Evolutionary conservation across 768 basidiomycete genomes (phyloP).

Genomic region (Phallus indusiatus): DNA sequence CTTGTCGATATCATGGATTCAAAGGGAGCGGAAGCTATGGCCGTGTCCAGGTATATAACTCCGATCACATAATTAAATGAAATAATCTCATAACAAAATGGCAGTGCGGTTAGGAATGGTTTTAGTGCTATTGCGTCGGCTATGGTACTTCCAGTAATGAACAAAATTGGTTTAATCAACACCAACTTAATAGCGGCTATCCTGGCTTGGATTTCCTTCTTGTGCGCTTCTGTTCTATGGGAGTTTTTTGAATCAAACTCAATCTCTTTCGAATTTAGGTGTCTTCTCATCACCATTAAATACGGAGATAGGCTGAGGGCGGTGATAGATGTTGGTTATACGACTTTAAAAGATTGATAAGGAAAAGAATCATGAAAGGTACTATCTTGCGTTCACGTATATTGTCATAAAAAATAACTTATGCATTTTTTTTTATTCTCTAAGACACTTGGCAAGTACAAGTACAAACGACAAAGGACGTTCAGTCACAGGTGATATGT

Average conservation of each 20-base stretch:
- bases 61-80: not conserved
- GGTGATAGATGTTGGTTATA: constrained; percentile 46
- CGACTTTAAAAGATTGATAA: not conserved
- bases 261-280: constrained; percentile 22
- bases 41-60: constrained; percentile 35
- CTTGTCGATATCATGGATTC: constrained; percentile 49
- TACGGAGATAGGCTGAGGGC: constrained; percentile 51
- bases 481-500: too few relatives aligned
- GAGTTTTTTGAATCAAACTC: not conserved
- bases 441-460: too few relatives aligned
- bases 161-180: constrained; percentile 38
- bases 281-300: constrained; percentile 41
- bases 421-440: too few relatives aligned
- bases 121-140: constrained; percentile 34
- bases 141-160: constrained; percentile 42
- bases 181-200: constrained; percentile 40
- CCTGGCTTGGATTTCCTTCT: constrained; percentile 39
- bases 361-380: not conserved
- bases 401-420: too few relatives aligned
- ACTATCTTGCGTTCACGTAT: too few relatives aligned
- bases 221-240: constrained; percentile 31
- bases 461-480: too few relatives aligned
- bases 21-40: constrained; percentile 53
- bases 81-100: not conserved
- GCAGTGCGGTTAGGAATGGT: constrained; percentile 39